A percentile compares a stretch with the other conserved stretches of the same genome.
These are phyloP conservation scores for Catunica adiposa DNA, from an alignment of 2,329 filamentous ascomycete genomes.

Conservation along the genomic window DNA sequence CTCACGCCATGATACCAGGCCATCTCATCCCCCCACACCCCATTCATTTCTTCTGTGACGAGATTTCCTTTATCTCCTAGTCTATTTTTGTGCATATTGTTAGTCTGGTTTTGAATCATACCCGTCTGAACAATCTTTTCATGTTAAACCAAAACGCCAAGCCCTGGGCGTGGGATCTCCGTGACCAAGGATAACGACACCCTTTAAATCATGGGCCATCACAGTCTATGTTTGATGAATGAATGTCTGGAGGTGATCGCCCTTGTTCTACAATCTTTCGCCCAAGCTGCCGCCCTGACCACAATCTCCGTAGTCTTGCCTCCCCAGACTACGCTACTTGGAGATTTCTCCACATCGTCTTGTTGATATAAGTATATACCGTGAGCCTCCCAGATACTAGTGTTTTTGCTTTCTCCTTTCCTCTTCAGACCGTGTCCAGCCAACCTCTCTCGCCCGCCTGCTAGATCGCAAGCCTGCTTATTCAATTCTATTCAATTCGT, in stretches of 20 bases:
- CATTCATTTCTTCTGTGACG: no score
- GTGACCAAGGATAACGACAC: background rate
- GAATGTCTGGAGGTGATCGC: background rate
- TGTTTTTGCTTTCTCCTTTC: background rate
- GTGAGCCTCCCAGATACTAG: background rate
- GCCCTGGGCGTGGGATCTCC: background rate
- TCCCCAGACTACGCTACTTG: no score
- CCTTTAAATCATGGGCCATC: background rate
- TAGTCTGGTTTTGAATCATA: background rate
- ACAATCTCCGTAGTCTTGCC: background rate
- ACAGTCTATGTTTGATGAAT: no score
- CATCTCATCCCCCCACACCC: no score
- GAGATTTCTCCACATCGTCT: background rate
- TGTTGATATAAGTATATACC: constrained; percentile 1
- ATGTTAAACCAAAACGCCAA: constrained; percentile 3
- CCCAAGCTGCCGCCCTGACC: background rate
- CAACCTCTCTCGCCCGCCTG: constrained; percentile 2
- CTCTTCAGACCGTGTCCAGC: constrained; percentile 5
- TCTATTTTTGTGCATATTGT: no score
- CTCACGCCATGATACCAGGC: no score
- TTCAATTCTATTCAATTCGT: background rate
- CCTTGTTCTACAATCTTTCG: background rate
- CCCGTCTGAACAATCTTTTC: background rate
- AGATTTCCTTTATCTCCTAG: no score
- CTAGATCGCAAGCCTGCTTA: constrained; percentile 1